These are phyloP conservation scores for Cornus controversa DNA, from an alignment of 148 eudicot genomes.

Conservation along the genomic window DNA sequence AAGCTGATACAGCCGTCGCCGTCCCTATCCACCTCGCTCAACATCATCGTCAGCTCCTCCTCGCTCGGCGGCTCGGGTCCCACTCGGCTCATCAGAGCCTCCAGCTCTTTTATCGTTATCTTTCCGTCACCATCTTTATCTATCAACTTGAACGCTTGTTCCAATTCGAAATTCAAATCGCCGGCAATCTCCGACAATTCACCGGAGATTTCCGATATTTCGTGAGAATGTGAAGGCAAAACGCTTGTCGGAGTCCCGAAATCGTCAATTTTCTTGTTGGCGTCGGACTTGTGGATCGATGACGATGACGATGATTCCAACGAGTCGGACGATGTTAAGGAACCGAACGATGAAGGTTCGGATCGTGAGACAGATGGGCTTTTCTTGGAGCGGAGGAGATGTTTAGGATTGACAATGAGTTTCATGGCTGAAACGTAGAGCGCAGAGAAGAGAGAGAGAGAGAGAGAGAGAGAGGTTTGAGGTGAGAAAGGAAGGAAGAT, in stretches of 20 bases:
- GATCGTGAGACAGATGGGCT: constrained; percentile 48
- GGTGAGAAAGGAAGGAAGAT: constrained; percentile 23
- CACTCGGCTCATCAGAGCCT: constrained; percentile 39
- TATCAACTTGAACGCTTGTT: constrained; percentile 51
- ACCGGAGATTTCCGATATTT: constrained; percentile 3
- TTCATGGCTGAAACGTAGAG: constrained; percentile 37
- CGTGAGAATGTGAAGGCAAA: constrained; percentile 10
- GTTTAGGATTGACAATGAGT: constrained; percentile 41
- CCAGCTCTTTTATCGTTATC: constrained; percentile 47
- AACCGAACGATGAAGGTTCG: constrained; percentile 36
- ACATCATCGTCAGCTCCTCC: constrained; percentile 51
- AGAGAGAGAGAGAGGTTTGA: not conserved
- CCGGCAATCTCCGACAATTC: constrained; percentile 13
- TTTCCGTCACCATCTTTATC: constrained; percentile 71
- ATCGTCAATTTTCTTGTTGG: not conserved
- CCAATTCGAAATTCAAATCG: constrained; percentile 33
- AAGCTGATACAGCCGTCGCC: constrained; percentile 75
- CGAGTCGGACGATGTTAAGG: constrained; percentile 12
- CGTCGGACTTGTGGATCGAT: not conserved
- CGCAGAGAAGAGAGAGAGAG: not conserved
- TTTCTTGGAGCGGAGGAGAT: constrained; percentile 38
- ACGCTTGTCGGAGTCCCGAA: constrained; percentile 34
- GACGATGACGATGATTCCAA: not conserved
- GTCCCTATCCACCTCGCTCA: constrained; percentile 55
- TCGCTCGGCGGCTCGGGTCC: constrained; percentile 35